Evolutionary conservation across 345 rosid genomes (phyloP).

Genomic region (Sonneratia alba): DNA sequence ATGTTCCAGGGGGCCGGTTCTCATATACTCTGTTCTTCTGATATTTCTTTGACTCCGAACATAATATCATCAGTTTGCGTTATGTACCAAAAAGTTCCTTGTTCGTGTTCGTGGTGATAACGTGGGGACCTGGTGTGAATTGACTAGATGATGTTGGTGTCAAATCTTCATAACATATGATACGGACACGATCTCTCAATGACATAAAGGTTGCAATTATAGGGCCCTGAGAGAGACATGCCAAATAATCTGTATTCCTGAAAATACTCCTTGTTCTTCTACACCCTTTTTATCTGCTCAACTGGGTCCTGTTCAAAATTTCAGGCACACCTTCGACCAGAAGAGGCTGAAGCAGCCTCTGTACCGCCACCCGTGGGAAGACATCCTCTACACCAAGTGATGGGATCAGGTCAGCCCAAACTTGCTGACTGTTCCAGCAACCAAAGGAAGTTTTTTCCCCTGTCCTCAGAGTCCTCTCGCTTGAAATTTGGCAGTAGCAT

Average conservation of each 20-base stretch:
- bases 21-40: not conserved
- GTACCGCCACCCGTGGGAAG: slow-evolving; percentile 97
- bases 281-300: not conserved
- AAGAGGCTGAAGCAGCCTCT: slow-evolving; percentile 96
- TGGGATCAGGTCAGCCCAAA: not conserved
- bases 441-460: not conserved
- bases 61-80: not conserved
- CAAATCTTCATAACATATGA: not conserved
- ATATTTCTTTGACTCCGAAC: not conserved
- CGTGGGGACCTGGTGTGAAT: slow-evolving; percentile 1
- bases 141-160: not conserved
- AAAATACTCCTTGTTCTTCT: not conserved
- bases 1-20: too few relatives aligned
- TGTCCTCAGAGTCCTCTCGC: not conserved
- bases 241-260: not conserved
- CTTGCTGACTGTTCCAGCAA: not conserved
- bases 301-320: not conserved
- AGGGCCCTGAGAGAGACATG: slow-evolving; percentile 1
- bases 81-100: not conserved
- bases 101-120: not conserved
- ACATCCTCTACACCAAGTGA: slow-evolving; percentile 95
- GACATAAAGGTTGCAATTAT: not conserved
- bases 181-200: not conserved
- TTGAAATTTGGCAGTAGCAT: not conserved
- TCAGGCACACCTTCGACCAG: slow-evolving; percentile 89